phyloP scores from a whole-genome alignment of 352 stramenopile genomes.

The Plasmopara muralis region DNA sequence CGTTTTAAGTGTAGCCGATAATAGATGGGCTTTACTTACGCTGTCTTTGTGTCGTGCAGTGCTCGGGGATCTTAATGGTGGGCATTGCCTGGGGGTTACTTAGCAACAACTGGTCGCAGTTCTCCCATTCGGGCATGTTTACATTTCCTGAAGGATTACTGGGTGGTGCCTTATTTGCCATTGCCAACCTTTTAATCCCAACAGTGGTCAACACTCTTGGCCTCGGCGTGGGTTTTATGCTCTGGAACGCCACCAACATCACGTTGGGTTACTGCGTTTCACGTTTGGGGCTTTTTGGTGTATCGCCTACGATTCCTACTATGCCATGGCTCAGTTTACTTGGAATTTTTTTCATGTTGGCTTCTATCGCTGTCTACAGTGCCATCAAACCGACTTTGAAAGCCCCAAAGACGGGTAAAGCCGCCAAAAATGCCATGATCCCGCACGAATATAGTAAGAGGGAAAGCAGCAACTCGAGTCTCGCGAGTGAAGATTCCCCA shows the following conservation, averaged over 20 bases:
- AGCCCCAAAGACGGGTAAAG: constrained; percentile 14
- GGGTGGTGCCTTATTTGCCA: constrained; percentile 64
- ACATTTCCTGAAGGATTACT: constrained; percentile 76
- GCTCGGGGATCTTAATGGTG: constrained; percentile 78
- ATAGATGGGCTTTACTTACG: not conserved
- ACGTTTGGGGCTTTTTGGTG: constrained; percentile 61
- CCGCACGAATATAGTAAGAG: constrained; percentile 8
- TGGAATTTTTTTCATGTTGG: constrained; percentile 75
- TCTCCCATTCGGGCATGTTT: constrained; percentile 65
- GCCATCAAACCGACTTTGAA: constrained; percentile 66
- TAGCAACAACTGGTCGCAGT: constrained; percentile 79
- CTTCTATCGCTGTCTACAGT: constrained; percentile 70
- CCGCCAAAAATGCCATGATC: constrained; percentile 8
- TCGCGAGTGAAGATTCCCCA: constrained; percentile 31
- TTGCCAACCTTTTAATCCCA: constrained; percentile 78
- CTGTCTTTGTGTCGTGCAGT: constrained; percentile 26
- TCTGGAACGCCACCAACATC: constrained; percentile 85
- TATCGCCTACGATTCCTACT: constrained; percentile 53
- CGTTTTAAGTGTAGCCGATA: constrained; percentile 5
- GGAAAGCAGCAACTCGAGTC: constrained; percentile 14
- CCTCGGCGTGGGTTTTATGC: constrained; percentile 75
- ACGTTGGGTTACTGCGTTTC: constrained; percentile 75
- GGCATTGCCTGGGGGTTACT: constrained; percentile 65
- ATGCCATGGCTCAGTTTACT: constrained; percentile 47
- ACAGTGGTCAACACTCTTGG: constrained; percentile 82